Base-by-base conservation (phyloP, 2,329 filamentous ascomycete genomes). In the Sporothrix mexicana region DNA sequence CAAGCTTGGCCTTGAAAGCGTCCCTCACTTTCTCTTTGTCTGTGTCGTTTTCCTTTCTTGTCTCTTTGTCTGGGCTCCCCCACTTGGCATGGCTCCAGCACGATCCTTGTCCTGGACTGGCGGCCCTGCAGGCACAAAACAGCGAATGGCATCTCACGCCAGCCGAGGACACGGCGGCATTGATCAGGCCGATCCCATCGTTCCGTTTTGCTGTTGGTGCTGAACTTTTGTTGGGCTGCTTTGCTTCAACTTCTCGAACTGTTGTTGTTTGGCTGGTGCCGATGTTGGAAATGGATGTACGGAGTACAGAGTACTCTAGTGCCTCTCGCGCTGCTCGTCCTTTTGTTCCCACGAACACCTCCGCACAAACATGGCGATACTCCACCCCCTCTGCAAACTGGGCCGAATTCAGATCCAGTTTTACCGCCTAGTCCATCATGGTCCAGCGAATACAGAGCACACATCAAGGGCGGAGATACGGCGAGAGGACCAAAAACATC, bases 131-230 rank as follows among this genome's bases (percentile, higher is more conserved):
- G 25, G 25, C 25, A 55, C 15, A 23, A 41, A 41, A 10, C 59
- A 72, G 70, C 73, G 70, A 74, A 74, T 72, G 7, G 55, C 55
- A 72, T 45, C 15, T 30, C 49, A 30, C 30, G 45, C 49, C 64
- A 69, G 64, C 49, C 55, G 57, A 72, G 47, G 67, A 49, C 66
- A 70, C 72, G 67, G 73, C 68, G 61, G 64, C 70, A 73, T 74
- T 71, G 66, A 73, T 70, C 67, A 73, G 20, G 72, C 72, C 74
- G 74, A 73, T 61, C 69, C 69, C 62, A 66, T 57, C 23, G 45
- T 55, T 59, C 43, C n/a, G 47, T 47, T 43, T 68, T 43, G n/a
- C 43, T 13, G 57, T 62, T 15, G 25, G 9, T 17, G 30, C 8
- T 43, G 59, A 13, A 61, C 15, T 12, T 30, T 17, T 15, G 47